Evolutionary conservation across 495 filamentous ascomycete genomes (phyloP).

Genomic region (Talaromyces ruber): DNA sequence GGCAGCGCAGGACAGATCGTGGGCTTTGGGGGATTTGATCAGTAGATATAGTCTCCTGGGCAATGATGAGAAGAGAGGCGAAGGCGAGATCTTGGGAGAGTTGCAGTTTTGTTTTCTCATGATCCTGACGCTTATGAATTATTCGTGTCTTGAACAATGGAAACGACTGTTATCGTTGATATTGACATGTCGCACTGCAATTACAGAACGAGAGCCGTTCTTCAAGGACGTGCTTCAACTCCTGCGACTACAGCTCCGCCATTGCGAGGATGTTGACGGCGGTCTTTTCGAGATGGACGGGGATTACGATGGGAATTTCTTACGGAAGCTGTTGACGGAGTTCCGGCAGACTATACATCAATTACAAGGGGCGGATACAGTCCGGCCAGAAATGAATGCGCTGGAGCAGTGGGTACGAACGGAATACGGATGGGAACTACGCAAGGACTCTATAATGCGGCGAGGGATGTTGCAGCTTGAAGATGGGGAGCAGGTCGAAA

Average conservation of each 20-base stretch:
- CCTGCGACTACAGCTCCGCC: slow-evolving; percentile 61
- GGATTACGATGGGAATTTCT: slow-evolving; percentile 45
- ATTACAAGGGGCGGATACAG: slow-evolving; percentile 15
- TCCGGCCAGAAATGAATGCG: slow-evolving; percentile 45
- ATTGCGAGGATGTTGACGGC: slow-evolving; percentile 59
- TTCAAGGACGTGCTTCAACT: slow-evolving; percentile 52
- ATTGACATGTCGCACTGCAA: slow-evolving; percentile 58
- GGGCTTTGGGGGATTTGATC: slow-evolving; percentile 54
- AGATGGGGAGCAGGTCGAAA: slow-evolving; percentile 69
- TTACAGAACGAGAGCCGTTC: slow-evolving; percentile 45
- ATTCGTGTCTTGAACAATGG: slow-evolving; percentile 86
- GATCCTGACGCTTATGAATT: slow-evolving; percentile 72
- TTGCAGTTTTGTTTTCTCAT: slow-evolving; percentile 79
- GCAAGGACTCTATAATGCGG: slow-evolving; percentile 43
- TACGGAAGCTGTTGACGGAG: slow-evolving; percentile 44
- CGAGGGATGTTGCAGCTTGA: slow-evolving; percentile 68
- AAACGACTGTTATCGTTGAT: slow-evolving; percentile 63
- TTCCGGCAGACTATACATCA: slow-evolving; percentile 41
- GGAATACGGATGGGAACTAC: slow-evolving; percentile 60
- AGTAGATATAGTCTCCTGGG: slow-evolving; percentile 12
- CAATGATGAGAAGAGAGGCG: slow-evolving; percentile 12
- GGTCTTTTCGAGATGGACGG: slow-evolving; percentile 45
- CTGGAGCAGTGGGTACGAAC: slow-evolving; percentile 46
- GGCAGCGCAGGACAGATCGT: slow-evolving; percentile 61
- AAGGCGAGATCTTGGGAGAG: slow-evolving; percentile 64